A percentile compares a stretch with the other conserved stretches of the same genome.
These are phyloP conservation scores for Neolentinus lepideus DNA, from an alignment of 1,284 basidiomycete genomes.

Conservation along the genomic window DNA sequence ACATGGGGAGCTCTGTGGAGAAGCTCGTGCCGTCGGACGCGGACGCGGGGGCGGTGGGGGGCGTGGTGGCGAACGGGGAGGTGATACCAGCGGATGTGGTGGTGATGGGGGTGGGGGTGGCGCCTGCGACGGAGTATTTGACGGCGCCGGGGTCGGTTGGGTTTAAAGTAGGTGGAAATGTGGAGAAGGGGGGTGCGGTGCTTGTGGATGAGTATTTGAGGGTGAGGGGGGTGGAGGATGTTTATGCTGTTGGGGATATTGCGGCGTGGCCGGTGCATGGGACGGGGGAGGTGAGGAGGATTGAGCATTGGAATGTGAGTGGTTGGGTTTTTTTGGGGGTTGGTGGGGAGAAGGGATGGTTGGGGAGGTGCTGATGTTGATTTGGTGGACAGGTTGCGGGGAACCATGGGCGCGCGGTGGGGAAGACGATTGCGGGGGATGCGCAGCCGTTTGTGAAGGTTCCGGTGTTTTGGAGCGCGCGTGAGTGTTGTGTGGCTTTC, in stretches of 20 bases:
- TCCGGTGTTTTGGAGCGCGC: slow-evolving; percentile 87
- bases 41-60: slow-evolving; percentile 36
- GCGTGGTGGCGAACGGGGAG: slow-evolving; percentile 66
- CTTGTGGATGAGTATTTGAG: slow-evolving; percentile 76
- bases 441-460: slow-evolving; percentile 70
- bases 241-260: slow-evolving; percentile 92
- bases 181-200: slow-evolving; percentile 79
- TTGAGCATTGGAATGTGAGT: slow-evolving; percentile 90
- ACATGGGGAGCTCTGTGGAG: slow-evolving; percentile 71
- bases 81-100: slow-evolving; percentile 75
- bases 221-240: slow-evolving; percentile 53
- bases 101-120: slow-evolving; percentile 87
- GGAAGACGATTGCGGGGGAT: slow-evolving; percentile 63
- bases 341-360: slow-evolving; percentile 7
- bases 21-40: slow-evolving; percentile 59
- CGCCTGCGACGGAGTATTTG: slow-evolving; percentile 80
- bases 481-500: slow-evolving; percentile 32
- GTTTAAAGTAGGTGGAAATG: slow-evolving; percentile 39
- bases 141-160: slow-evolving; percentile 46
- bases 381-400: slow-evolving; percentile 57
- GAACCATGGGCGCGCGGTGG: slow-evolving; percentile 83
- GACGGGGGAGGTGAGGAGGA: slow-evolving; percentile 46
- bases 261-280: slow-evolving; percentile 70
- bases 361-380: not conserved
- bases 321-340: slow-evolving; percentile 6